Evolutionary conservation across 495 filamentous ascomycete genomes (phyloP), one percentile per base, ranked within the genome.

Genomic region (Tuber magnatum): DNA sequence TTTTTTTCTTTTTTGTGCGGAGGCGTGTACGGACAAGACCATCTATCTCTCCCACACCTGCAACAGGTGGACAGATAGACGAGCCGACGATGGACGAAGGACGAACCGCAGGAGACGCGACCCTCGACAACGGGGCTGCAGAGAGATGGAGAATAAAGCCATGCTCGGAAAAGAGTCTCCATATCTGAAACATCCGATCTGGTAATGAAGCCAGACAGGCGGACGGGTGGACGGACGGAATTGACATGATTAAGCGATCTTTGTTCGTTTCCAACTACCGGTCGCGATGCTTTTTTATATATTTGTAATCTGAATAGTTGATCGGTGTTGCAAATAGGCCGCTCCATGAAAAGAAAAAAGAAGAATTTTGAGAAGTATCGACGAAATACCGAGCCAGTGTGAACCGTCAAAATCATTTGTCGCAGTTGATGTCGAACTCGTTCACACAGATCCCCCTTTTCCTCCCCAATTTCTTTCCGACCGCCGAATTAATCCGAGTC

Each of bases 341-440:
- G 56, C 56, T 65, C 56, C 56, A 65, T 65, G 56, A 65, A 65
- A 65, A 65, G 56, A 65, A 65, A 65, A 65, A 65, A 65, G 56
- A 65, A 65, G 56, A 65, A 35, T 35, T 65, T 65, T 32, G 56
- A 65, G 56, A 65, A 65, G 56, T 65, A 65, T 65, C 56, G 56
- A 65, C 56, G 56, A 65, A 65, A 65, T 35, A 65, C 56, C 56
- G 56, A 65, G 56, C 56, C 28, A 65, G 56, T 65, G 56, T 65
- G 56, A 65, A 65, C 56, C 35, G 56, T 65, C 12, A 65, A 65
- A 16, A 65, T 65, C 56, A 65, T 28, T 65, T 65, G 56, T 65
- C 56, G 56, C 56, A 35, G 56, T 65, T 32, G 51, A 65, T 65
- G 56, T 28, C 56, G 56, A 35, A 65, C 56, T 65, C 56, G 56